Percentiles rank a stretch among this genome's conserved stretches.
phyloP scores from a whole-genome alignment of 306 rosid genomes.

The Gastrolobium villosum region DNA sequence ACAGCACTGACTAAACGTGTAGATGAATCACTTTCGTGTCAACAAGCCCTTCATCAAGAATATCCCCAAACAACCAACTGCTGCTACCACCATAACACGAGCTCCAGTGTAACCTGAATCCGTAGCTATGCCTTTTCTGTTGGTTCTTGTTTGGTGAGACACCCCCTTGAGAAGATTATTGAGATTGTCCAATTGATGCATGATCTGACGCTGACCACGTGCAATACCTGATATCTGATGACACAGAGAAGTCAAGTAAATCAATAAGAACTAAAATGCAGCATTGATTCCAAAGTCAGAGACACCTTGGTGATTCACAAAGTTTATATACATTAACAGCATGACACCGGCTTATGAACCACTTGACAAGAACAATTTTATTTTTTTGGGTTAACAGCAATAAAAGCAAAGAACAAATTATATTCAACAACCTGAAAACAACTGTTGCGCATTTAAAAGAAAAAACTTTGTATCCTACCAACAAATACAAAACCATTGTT shows the following conservation, averaged over 20 bases:
- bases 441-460: neutral
- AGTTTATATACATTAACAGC: neutral
- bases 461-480: neutral
- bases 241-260: constrained; percentile 27
- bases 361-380: neutral
- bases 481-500: neutral
- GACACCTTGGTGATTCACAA: neutral
- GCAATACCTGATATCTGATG: constrained; percentile 70
- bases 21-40: constrained; percentile 58
- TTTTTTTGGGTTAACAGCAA: too few species aligned
- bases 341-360: neutral
- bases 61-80: constrained; percentile 79
- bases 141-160: constrained; percentile 62
- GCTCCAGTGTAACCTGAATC: constrained; percentile 53
- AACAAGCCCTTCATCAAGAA: constrained; percentile 68
- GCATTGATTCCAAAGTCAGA: constrained; percentile 28
- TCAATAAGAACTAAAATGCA: constrained; percentile 22
- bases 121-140: constrained; percentile 54
- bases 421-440: neutral
- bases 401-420: neutral
- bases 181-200: constrained; percentile 86
- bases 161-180: constrained; percentile 70
- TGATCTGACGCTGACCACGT: constrained; percentile 84
- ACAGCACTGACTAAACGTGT: neutral
- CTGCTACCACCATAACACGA: constrained; percentile 58